Evolutionary conservation across 2,329 filamentous ascomycete species (phyloP), one percentile per base, ranked within the genome.

Genomic region (Canariomyces notabilis): DNA sequence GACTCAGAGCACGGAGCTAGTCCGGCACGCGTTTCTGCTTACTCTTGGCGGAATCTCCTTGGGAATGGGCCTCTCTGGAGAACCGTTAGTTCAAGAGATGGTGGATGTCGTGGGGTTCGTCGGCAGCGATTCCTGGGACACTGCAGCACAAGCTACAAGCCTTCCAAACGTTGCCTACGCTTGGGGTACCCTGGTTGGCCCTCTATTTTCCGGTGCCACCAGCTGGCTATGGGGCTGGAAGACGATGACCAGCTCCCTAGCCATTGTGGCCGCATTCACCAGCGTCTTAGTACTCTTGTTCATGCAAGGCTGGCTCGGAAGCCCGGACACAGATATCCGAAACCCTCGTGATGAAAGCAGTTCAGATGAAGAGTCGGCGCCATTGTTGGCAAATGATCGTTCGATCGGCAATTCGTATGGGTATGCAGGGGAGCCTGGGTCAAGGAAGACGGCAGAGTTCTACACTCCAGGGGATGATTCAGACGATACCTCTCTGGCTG

Each of bases 231-330:
- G 47, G 42, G 51, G 51, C 1, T 59, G 55, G 55, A 32, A 51
- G 33, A 42, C 41, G 6, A 48, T 57, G 51, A 46, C 36, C 31
- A 48, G 32, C 31, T 45, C 48, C 2, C 23, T 59, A 33, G 49
- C 44, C 6, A 23, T 45, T 2, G 36, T 57, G 15, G 41, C 45
- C 11, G 51, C 42, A 1, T 48, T 35, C 9, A 42, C 49, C 2
- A 49, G 52, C 7, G 9, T 57, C 5, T 19, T 42, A 1, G 46
- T 46, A 5, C 33, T 59, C 3, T 37, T 59, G 3, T 59, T 54
- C 36, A 19, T 59, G 14, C 54, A 54, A 22, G 57, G 57, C 32
- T 57, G 51, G 54, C 48, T 55, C 18, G 48, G 51, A n/a, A 51
- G 37, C 26, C 44, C 45, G 3, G 22, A 26, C 15, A 29, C 49